These are phyloP conservation scores for Ogataea populi-albae DNA, from an alignment of 805 yeast genomes.

Conservation along the genomic window DNA sequence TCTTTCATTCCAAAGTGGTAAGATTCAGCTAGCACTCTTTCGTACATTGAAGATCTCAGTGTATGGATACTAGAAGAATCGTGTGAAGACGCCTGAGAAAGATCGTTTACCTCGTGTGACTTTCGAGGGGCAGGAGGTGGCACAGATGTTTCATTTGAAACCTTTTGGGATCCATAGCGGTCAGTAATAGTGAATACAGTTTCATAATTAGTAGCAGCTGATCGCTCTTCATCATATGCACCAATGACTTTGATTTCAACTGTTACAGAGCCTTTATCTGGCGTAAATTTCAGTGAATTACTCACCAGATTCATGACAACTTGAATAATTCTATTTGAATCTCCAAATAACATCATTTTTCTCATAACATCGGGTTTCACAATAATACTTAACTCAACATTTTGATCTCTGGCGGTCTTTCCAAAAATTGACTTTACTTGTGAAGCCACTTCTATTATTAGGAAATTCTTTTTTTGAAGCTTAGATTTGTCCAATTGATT, in stretches of 20 bases:
- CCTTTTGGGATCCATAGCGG: too few species aligned
- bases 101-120: constrained; percentile 1
- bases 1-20: constrained; percentile 27
- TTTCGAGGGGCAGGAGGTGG: constrained; percentile 2
- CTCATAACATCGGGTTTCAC: constrained; percentile 60
- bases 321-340: constrained; percentile 85
- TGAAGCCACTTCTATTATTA: constrained; percentile 73
- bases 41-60: constrained; percentile 32
- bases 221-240: constrained; percentile 58
- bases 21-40: constrained; percentile 41
- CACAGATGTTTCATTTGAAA: constrained; percentile 1
- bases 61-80: constrained; percentile 27
- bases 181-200: constrained; percentile 42
- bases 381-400: constrained; percentile 62
- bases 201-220: constrained; percentile 39
- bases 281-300: constrained; percentile 89
- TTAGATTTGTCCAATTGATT: constrained; percentile 82
- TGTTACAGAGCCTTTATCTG: constrained; percentile 77
- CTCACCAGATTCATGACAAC: constrained; percentile 90
- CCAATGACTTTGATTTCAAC: constrained; percentile 65
- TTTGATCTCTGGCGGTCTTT: constrained; percentile 73
- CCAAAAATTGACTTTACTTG: constrained; percentile 85
- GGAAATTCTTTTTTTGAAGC: constrained; percentile 79
- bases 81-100: too few species aligned
- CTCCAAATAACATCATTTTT: constrained; percentile 74